A percentile compares a stretch with the other conserved stretches of the same genome.
Evolutionary conservation across 352 stramenopile species (phyloP).

Genomic region (Phytopythium litorale): DNA sequence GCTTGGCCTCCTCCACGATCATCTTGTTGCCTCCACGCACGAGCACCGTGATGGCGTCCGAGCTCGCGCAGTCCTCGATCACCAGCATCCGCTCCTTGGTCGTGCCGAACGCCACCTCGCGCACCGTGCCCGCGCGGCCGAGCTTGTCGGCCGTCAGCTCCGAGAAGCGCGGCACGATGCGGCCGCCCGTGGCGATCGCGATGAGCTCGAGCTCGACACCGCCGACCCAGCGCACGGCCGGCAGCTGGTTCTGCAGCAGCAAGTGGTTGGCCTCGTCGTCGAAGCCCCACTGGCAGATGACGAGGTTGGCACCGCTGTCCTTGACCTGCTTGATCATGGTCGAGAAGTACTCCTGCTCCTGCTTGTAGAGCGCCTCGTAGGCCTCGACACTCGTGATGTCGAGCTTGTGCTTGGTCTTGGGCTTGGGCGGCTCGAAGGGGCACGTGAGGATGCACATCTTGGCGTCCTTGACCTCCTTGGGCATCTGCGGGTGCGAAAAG

Average conservation of each 20-base stretch:
- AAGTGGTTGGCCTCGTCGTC: constrained; percentile 99
- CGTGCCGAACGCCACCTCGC: constrained; percentile 97
- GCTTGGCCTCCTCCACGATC: constrained; percentile 99
- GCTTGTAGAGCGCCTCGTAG: constrained; percentile 95
- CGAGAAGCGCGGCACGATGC: constrained; percentile 98
- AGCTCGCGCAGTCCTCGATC: constrained; percentile 98
- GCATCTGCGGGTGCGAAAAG: constrained; percentile 99
- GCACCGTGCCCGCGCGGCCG: constrained; percentile 91
- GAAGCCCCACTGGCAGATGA: constrained; percentile 99
- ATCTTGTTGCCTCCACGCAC: constrained; percentile 99
- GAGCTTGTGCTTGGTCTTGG: constrained; percentile 99
- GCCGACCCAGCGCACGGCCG: constrained; percentile 98
- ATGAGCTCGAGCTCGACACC: constrained; percentile 99
- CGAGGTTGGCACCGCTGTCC: constrained; percentile 97
- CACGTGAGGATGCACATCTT: constrained; percentile 99
- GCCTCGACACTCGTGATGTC: constrained; percentile 98
- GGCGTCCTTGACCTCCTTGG: constrained; percentile 95
- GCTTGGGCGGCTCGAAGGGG: constrained; percentile 99
- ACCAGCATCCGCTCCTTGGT: constrained; percentile 98
- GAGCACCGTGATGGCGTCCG: constrained; percentile 97
- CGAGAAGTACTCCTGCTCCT: constrained; percentile 99
- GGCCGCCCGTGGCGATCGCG: constrained; percentile 97
- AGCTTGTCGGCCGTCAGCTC: constrained; percentile 98
- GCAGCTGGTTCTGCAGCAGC: constrained; percentile 96
- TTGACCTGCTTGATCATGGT: constrained; percentile 99